A percentile compares a stretch with the other conserved stretches of the same genome.
Evolutionary conservation across 257 asterid species (phyloP).

Genomic region (Solanum sejunctum): DNA sequence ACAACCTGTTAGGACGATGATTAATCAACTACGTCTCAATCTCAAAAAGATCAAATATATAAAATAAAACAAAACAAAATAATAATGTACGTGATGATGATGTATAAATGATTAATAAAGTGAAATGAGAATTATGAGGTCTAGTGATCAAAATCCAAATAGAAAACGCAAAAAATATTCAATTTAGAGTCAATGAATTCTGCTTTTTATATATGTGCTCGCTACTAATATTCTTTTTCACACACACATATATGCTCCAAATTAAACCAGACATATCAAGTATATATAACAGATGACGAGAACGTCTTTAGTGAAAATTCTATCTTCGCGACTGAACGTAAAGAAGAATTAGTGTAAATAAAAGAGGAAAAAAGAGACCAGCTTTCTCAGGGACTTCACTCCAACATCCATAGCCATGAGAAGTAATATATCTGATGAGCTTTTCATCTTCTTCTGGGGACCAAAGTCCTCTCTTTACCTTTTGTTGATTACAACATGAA

Average conservation of each 20-base stretch:
- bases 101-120: neutral
- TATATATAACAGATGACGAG: neutral
- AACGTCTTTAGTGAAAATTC: rapidly evolving
- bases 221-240: neutral
- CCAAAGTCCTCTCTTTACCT: constrained; percentile 98
- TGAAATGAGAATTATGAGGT: neutral
- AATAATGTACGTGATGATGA: neutral
- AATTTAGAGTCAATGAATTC: neutral
- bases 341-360: too few species aligned
- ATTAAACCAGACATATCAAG: too few species aligned
- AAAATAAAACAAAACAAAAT: neutral
- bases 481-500: constrained; percentile 97
- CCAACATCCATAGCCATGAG: constrained; percentile 97
- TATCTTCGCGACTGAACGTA: neutral
- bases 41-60: too few species aligned
- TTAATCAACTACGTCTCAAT: neutral
- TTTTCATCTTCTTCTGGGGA: constrained; percentile 97
- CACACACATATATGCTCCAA: neutral
- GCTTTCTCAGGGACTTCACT: constrained; percentile 98
- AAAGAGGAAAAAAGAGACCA: constrained; percentile 21
- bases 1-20: neutral
- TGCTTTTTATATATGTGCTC: neutral
- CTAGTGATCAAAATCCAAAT: too few species aligned
- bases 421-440: constrained; percentile 57
- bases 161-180: neutral